Evolutionary conservation across 306 rosid genomes (phyloP), one percentile per base, ranked within the genome.

Genomic region (Clitoria ternatea): DNA sequence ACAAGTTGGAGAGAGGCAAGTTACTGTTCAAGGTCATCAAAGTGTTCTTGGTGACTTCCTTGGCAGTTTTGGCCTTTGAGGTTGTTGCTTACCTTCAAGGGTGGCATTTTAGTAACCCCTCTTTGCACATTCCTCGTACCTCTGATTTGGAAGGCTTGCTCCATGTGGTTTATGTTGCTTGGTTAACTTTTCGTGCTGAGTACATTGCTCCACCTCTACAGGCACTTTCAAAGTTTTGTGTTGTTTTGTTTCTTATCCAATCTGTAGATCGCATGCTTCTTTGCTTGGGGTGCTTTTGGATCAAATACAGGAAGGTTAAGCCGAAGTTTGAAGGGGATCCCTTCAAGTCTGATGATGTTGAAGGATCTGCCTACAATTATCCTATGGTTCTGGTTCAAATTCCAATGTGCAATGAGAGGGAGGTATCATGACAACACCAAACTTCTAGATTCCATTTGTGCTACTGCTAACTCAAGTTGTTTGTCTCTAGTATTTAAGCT

Each of bases 331-430:
- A 52, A 35, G 86, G 74, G 27, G 88, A 84, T 72, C 81, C 81
- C 35, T 79, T 90, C 84, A 71, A 69, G 61, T 36, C 18, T 22
- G 86, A 85, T 59, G 96, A 93, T 74, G 71, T 84, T 53, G 96
- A 93, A 86, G 88, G 82, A 75, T 77, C 82, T 18, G 66, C 74
- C 11, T 76, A 64, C 75, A 79, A 81, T 72, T 84, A 85, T 78
- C 98, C 97, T 40, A 88, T 84, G 97, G 97, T 93, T 76, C 86
- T 93, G 68, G 80, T 90, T 83, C 97, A 92, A 82, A 88, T 92
- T 76, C 98, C 97, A 29, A 92, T 92, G 97, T 90, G 98, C 78
- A 93, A 93, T 22, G 97, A 93, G 85, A 87, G 59, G 55, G 98
- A 93, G 98, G 98, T 93, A 88, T 70, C 49, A 15, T n/a, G n/a